Percentiles rank a stretch among this genome's conserved stretches.
phyloP scores from a whole-genome alignment of 2,329 filamentous ascomycete genomes.

The Cercospora sojina region DNA sequence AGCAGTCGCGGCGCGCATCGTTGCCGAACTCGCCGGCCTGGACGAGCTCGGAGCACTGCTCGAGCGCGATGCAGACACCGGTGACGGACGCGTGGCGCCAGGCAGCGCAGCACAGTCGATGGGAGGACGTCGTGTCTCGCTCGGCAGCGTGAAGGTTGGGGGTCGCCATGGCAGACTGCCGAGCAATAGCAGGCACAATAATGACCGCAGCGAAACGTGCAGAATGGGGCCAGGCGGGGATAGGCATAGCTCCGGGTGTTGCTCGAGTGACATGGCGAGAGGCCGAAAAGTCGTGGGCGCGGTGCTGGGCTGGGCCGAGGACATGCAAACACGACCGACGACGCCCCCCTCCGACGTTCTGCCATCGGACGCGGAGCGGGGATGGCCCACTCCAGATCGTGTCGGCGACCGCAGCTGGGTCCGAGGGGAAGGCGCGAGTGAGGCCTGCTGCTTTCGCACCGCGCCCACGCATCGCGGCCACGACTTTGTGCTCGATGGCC shows the following conservation, averaged over 20 bases:
- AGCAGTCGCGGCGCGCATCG: not conserved
- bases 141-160: not conserved
- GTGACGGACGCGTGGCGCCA: not conserved
- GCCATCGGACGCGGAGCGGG: not conserved
- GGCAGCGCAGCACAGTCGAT: not conserved
- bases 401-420: not conserved
- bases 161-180: not conserved
- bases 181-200: not conserved
- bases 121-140: not conserved
- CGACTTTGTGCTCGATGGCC: conserved; percentile 3
- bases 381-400: not conserved
- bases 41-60: not conserved
- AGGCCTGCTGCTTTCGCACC: not conserved
- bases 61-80: not conserved
- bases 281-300: not conserved
- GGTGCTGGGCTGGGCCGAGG: not conserved
- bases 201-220: not conserved
- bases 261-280: not conserved
- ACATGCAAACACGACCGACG: not conserved
- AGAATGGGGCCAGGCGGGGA: not conserved
- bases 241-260: not conserved
- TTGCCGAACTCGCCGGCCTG: not conserved
- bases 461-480: not conserved
- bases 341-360: not conserved
- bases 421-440: not conserved